Conservation (phyloP, 805 yeast species). For the Kurtzmaniella fragi region DNA sequence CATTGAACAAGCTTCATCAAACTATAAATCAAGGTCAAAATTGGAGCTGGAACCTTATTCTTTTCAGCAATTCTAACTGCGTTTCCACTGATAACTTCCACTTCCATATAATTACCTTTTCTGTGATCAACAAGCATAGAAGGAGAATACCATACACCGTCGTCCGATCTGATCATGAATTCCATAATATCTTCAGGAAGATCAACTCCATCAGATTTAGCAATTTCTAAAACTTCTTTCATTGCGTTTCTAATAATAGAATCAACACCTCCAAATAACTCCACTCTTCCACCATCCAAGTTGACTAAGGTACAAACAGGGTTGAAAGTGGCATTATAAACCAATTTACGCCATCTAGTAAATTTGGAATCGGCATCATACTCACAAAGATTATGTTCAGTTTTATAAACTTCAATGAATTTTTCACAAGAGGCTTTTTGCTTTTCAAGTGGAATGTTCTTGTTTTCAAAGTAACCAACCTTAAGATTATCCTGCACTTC, state of each 20-base stretch:
- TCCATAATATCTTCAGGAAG: slow-evolving; percentile 15
- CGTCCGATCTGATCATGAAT: slow-evolving; percentile 14
- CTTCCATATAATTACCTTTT: slow-evolving; percentile 17
- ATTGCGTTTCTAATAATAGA: slow-evolving; percentile 13
- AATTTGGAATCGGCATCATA: slow-evolving; percentile 43
- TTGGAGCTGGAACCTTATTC: slow-evolving; percentile 15
- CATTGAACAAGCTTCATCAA: slow-evolving; percentile 17
- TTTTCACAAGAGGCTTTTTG: slow-evolving; percentile 13
- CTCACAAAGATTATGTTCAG: slow-evolving; percentile 4
- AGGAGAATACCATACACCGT: slow-evolving; percentile 17
- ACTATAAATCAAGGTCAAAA: slow-evolving; percentile 16
- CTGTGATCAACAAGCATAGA: slow-evolving; percentile 21
- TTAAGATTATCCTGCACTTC: slow-evolving; percentile 45
- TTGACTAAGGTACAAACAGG: slow-evolving; percentile 22
- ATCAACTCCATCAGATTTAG: slow-evolving; percentile 20
- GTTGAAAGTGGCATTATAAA: slow-evolving; percentile 21
- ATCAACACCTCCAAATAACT: slow-evolving; percentile 15
- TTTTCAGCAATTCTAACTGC: slow-evolving; percentile 15
- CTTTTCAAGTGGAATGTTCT: slow-evolving; percentile 20
- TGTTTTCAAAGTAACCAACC: slow-evolving; percentile 49
- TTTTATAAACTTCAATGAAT: slow-evolving; percentile 3
- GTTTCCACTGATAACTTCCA: slow-evolving; percentile 19
- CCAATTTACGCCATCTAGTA: slow-evolving; percentile 21
- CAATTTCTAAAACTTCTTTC: slow-evolving; percentile 17
- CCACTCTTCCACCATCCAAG: slow-evolving; percentile 23